Base-by-base conservation (phyloP, 129 eudicot genomes). In the Artemisia annua region DNA sequence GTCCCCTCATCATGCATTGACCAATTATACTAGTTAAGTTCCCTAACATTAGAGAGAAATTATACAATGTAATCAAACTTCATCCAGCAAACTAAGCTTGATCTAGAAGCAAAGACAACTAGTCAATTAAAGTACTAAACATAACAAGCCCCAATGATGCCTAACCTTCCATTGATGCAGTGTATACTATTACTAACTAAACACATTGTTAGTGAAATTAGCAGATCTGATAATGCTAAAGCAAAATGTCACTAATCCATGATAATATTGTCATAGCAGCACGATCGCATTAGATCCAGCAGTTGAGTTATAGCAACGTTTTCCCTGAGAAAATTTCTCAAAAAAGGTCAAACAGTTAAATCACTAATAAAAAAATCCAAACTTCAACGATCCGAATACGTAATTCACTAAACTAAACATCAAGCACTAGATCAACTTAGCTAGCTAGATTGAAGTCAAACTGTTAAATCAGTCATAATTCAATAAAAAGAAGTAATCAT, bases 251-350 rank as follows among this genome's bases (percentile, higher is more conserved):
- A 20, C 0, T 20, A 1, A 20, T 20, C 22, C 22, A 20, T 20
- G 22, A 20, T 1, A 20, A 20, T 20, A 20, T 20, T 20, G 22
- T 20, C 22, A 20, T 20, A 20, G 22, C 22, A 20, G 22, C 22
- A 19, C 32, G 32, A 28, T 68, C 75, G 75, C 44, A 10, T 67
- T 63, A 49, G 70, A 76, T 52, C 64, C 26, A 2, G n/a, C 64
- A 49, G 30, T 59, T 68, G n/a, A 17, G 61, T 52, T 46, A 1
- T 15, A 67, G 46, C 46, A 39, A 39, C 10, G 46, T 39, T 1
- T 39, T 39, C 10, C 10, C 46, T n/a, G 1, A 24, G 26, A 24
- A 24, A 1, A 24, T 24, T 24, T 24, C 26, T 24, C 26, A 24
- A 24, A 24, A 24, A 24, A 24, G 26, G n/a, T 51, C 55, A 51